phyloP scores from a whole-genome alignment of 23 red algal species.

The Cyanidioschyzon merolae region DNA sequence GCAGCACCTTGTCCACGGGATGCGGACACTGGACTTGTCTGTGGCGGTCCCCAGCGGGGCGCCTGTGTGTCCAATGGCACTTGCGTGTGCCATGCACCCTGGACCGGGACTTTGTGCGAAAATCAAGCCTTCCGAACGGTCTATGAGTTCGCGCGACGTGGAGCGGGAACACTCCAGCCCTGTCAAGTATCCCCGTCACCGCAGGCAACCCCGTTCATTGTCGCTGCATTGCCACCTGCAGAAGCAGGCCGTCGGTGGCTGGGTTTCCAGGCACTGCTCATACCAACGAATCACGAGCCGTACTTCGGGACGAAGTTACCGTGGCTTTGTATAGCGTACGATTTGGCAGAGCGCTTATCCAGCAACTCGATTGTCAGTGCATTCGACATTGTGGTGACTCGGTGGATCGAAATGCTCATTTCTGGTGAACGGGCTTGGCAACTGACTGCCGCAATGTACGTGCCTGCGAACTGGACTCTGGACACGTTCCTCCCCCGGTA shows the following conservation, averaged over 20 bases:
- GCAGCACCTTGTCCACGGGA: neutral
- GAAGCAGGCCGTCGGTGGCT: neutral
- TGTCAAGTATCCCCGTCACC: neutral
- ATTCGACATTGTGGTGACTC: neutral
- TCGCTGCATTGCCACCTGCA: neutral
- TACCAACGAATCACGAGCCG: neutral
- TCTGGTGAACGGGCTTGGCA: neutral
- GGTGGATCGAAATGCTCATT: neutral
- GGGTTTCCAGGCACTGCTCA: neutral
- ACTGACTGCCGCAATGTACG: neutral
- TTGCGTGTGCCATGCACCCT: neutral
- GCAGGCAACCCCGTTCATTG: neutral
- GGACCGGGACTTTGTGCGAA: neutral
- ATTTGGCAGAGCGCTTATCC: neutral
- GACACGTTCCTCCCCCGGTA: neutral
- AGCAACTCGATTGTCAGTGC: neutral
- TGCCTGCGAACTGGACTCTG: neutral
- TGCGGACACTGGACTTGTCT: neutral
- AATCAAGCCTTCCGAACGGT: neutral
- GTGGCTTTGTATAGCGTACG: neutral
- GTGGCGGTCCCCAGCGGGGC: neutral
- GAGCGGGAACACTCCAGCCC: neutral
- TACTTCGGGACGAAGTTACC: neutral
- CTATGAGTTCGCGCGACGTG: neutral
- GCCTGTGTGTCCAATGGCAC: neutral